Evolutionary conservation across 179 eudicot species (phyloP).

Genomic region (Nepenthes alata): DNA sequence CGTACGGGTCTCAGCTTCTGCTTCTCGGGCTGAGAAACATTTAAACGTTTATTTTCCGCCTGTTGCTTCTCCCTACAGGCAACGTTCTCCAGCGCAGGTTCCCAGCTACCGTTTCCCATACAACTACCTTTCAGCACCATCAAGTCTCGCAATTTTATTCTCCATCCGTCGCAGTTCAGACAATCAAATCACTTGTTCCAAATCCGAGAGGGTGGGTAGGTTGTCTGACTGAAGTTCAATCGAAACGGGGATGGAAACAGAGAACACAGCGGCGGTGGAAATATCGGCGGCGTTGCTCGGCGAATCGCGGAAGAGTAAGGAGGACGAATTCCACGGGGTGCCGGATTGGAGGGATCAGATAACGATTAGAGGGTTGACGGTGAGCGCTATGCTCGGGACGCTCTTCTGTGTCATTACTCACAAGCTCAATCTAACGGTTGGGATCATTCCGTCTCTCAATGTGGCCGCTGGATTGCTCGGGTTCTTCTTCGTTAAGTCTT

Average conservation of each 20-base stretch:
- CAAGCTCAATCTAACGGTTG: conserved; percentile 85
- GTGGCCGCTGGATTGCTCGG: conserved; percentile 92
- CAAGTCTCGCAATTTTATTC: background rate
- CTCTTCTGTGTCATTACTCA: conserved; percentile 92
- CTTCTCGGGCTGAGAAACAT: too few species aligned
- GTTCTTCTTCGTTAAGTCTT: conserved; percentile 75
- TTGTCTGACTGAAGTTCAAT: too few species aligned
- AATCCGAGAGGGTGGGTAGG: too few species aligned
- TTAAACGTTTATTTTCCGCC: background rate
- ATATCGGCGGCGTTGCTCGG: conserved; percentile 44
- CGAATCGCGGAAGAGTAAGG: conserved; percentile 12
- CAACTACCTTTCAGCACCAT: background rate
- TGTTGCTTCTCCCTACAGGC: background rate
- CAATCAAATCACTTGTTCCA: too few species aligned
- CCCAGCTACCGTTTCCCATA: background rate
- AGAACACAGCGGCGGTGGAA: conserved; percentile 13
- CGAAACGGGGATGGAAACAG: background rate
- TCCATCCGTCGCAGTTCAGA: too few species aligned
- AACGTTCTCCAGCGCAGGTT: background rate
- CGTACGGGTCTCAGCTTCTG: too few species aligned
- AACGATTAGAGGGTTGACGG: conserved; percentile 63
- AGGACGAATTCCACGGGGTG: conserved; percentile 13
- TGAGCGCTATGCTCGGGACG: conserved; percentile 61
- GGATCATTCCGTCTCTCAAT: conserved; percentile 87
- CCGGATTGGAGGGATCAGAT: conserved; percentile 94